phyloP scores from a whole-genome alignment of 78 protist species.

The Dictyostelium citrinum region DNA sequence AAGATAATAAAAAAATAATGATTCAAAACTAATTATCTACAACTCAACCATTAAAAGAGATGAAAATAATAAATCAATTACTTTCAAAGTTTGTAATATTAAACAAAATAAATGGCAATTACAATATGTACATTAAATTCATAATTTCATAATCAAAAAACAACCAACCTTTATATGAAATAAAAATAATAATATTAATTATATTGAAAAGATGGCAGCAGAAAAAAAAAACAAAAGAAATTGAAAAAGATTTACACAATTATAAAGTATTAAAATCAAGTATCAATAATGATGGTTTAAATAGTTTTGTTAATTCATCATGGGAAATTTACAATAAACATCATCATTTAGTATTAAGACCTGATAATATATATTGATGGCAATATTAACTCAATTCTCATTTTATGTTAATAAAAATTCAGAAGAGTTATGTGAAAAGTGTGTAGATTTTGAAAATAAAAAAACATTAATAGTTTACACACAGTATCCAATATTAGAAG shows the following conservation, averaged over 20 bases:
- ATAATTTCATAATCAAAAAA: too few relatives aligned
- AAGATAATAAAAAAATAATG: too few relatives aligned
- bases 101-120: not conserved
- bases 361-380: conserved; percentile 18
- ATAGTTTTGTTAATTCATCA: not conserved
- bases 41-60: not conserved
- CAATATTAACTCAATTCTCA: not conserved
- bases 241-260: too few relatives aligned
- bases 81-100: not conserved
- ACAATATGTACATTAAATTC: too few relatives aligned
- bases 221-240: too few relatives aligned
- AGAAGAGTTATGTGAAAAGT: not conserved
- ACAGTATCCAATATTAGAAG: not conserved
- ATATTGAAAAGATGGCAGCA: too few relatives aligned
- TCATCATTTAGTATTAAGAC: conserved; percentile 20
- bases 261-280: not conserved
- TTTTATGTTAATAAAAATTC: not conserved
- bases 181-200: too few relatives aligned
- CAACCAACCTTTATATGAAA: too few relatives aligned
- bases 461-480: not conserved
- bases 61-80: not conserved
- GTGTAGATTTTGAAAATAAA: conserved; percentile 17
- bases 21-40: not conserved
- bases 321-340: conserved; percentile 25
- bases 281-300: not conserved